Evolutionary conservation across 495 filamentous ascomycete species (phyloP).

Genomic region (Hyaloscypha bicolor): DNA sequence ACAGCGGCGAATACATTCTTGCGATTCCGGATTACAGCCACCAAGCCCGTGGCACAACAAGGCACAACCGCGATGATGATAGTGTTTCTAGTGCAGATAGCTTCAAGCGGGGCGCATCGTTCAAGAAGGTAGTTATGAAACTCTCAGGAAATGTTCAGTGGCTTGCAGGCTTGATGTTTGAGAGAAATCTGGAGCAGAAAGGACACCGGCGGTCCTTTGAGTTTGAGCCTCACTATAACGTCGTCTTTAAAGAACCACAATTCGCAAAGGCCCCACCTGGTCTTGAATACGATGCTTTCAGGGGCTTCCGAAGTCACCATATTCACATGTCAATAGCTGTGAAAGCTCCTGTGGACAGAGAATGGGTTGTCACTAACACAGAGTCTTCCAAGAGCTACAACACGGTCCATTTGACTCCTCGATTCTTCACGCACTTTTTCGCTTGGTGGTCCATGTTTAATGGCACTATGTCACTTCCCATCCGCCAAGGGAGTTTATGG

Average conservation of each 20-base stretch:
- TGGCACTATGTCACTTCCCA: slow-evolving; percentile 90
- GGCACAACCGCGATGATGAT: slow-evolving; percentile 60
- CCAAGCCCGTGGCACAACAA: slow-evolving; percentile 71
- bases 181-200: slow-evolving; percentile 65
- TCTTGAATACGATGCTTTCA: slow-evolving; percentile 83
- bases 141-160: slow-evolving; percentile 92
- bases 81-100: slow-evolving; percentile 64
- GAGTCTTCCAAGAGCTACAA: slow-evolving; percentile 88
- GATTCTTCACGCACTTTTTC: slow-evolving; percentile 98
- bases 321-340: slow-evolving; percentile 94
- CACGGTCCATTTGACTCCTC: slow-evolving; percentile 86
- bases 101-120: slow-evolving; percentile 72
- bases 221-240: slow-evolving; percentile 91
- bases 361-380: slow-evolving; percentile 75
- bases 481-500: slow-evolving; percentile 89
- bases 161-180: slow-evolving; percentile 89
- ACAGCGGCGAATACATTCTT: slow-evolving; percentile 90
- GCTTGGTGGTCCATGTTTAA: slow-evolving; percentile 97
- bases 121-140: slow-evolving; percentile 99
- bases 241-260: slow-evolving; percentile 79
- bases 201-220: slow-evolving; percentile 71
- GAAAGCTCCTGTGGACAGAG: slow-evolving; percentile 74
- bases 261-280: slow-evolving; percentile 60
- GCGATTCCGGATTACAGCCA: slow-evolving; percentile 92
- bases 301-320: slow-evolving; percentile 90